A percentile compares a stretch with the other conserved stretches of the same genome.
Conservation (phyloP, 805 yeast species). For the Cyberlindnera veronae region DNA sequence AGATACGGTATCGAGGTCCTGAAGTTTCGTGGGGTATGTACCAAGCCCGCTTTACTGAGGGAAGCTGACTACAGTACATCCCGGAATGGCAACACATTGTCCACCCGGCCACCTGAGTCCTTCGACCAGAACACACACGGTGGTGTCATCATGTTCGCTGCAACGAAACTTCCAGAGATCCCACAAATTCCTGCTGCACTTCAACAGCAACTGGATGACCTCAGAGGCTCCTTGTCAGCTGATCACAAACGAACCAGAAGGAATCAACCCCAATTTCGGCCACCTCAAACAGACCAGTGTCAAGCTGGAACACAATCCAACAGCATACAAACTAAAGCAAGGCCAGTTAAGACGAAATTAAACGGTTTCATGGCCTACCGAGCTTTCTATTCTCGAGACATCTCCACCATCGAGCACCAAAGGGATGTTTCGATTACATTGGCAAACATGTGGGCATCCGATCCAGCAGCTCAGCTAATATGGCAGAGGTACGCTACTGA, state of each 20-base stretch:
- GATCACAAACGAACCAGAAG: not conserved
- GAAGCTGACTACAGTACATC: too few species aligned
- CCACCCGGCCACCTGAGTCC: too few species aligned
- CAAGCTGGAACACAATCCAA: not conserved
- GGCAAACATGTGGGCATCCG: slow-evolving; percentile 29
- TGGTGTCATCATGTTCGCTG: slow-evolving; percentile 1
- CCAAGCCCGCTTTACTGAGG: too few species aligned
- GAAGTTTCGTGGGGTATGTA: too few species aligned
- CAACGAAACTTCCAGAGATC: slow-evolving; percentile 1
- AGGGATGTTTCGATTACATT: slow-evolving; percentile 26
- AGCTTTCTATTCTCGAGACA: slow-evolving; percentile 28
- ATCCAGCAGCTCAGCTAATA: slow-evolving; percentile 21
- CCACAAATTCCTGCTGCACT: slow-evolving; percentile 1
- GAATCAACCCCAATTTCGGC: not conserved
- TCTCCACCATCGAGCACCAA: slow-evolving; percentile 23
- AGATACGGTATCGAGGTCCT: not conserved
- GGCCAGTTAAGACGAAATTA: slow-evolving; percentile 21
- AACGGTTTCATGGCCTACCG: slow-evolving; percentile 34
- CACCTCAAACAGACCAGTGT: not conserved
- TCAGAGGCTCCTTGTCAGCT: not conserved
- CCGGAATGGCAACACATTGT: too few species aligned
- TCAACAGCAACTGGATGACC: not conserved
- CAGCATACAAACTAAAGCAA: slow-evolving; percentile 1
- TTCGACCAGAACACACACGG: not conserved
- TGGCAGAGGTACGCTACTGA: slow-evolving; percentile 32